Evolutionary conservation across 2,329 filamentous ascomycete species (phyloP), one percentile per base, ranked within the genome.

Genomic region (Sporothrix brasiliensis): DNA sequence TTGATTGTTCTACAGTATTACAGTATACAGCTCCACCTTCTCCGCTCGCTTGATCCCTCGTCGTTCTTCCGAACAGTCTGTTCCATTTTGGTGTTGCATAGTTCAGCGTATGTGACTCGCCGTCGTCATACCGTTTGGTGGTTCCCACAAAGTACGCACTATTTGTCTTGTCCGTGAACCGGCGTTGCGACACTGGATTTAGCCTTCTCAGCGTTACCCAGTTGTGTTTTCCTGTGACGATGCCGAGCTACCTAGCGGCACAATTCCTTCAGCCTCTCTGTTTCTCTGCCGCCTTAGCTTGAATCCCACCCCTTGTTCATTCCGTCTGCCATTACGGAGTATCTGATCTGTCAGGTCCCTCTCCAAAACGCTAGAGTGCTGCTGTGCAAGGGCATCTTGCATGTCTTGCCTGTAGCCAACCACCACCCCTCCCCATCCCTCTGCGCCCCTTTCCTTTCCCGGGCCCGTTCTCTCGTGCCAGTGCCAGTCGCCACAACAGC

Each of bases 321-420:
- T 5, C 16, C 61, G 19, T 13, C 6, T 39, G n/a, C 16, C 19
- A 19, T 13, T 47, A 34, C 24, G 21, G 34, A 10, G 52, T 30
- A 30, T 50, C 61, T 50, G 39, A 44, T 34, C 34, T 63, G 41
- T 14, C 21, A 24, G 49, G 41, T 47, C 19, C 16, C 54, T 41
- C 54, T 65, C 39, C 21, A 10, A 50, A 2, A 34, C 6, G 13
- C 41, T 16, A 50, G 41, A 65, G 27, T 11, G 27, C 63, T 52
- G 44, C 13, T 66, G 47, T 66, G 63, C 47, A 39, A 66, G 47
- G 63, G 44, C 63, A 66, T 67, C 65, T 67, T 41, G 65, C 66
- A 68, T 56, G 66, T 58, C 52, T 68, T 41, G 66, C 39, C 52
- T 68, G 50, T 52, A 24, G 30, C 65, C 66, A 68, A 58, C 52